Base-by-base conservation (phyloP, 768 basidiomycete species). In the Sutorius australiensis region DNA sequence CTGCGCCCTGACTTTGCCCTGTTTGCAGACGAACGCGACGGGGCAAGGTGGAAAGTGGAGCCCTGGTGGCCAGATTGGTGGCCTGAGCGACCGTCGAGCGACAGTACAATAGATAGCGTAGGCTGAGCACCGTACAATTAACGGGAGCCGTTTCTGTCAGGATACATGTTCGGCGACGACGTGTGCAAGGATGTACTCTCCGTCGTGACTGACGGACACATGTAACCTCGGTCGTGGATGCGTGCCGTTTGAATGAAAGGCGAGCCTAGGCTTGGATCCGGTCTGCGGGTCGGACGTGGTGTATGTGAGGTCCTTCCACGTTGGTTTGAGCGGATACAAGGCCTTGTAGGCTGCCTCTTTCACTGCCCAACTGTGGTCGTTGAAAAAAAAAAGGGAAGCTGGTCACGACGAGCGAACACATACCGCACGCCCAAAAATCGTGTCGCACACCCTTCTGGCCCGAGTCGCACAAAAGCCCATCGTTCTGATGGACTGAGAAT, bases 301-400 rank as follows among this genome's bases (percentile, higher is more conserved):
- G 47, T 78, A 89, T 6, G 78, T 78, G 54, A 92, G 67, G 24
- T 92, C 81, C 62, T 89, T 88, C 92, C 91, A 93, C 7, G 79
- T 81, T 16, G 87, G 81, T 31, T 62, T 72, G 38, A 78, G 63
- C 0, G 90, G 90, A 64, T 82, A 90, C 53, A 92, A 63, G 0
- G 91, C 92, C 64, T 94, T 94, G 73, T 92, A 94, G 0, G 84
- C 83, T 0, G 92, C 88, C 68, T 94, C 92, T 60, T 94, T 94
- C 17, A 88, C 79, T 31, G 82, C 76, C 89, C 89, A 94, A 14
- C 91, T 93, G 52, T 19, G 17, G 54, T 11, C 34, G 27, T 61
- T 33, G 45, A 57, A 17, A 24, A 38, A 8, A 57, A 17, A 24
- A 38, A 8, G 3, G 27, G n/a, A 30, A n/a, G 13, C 31, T 17